These are phyloP conservation scores for Leptodermis oblonga DNA, from an alignment of 257 asterid genomes.

Conservation along the genomic window DNA sequence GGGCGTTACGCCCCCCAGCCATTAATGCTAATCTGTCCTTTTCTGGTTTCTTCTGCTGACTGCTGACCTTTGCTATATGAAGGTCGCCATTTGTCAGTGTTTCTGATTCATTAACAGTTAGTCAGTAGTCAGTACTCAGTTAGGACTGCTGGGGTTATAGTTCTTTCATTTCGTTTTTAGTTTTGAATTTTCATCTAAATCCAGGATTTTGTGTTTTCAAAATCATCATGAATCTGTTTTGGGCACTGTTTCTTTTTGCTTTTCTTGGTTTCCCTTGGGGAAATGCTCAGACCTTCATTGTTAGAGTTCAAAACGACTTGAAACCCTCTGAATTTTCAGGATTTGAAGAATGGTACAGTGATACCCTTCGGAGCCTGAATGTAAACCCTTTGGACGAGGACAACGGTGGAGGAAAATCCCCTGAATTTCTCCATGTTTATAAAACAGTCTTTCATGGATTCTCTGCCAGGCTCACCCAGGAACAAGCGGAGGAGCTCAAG, in stretches of 20 bases:
- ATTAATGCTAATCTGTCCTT: background rate
- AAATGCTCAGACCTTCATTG: slow-evolving; percentile 46
- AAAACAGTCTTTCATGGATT: slow-evolving; percentile 76
- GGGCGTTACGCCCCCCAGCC: background rate
- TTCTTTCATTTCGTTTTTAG: background rate
- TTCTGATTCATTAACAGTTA: no score
- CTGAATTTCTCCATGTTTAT: slow-evolving; percentile 53
- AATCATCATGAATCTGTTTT: slow-evolving; percentile 12
- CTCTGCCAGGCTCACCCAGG: slow-evolving; percentile 49
- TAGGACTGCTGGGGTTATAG: no score
- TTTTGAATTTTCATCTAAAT: slow-evolving; percentile 11
- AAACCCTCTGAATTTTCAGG: slow-evolving; percentile 62
- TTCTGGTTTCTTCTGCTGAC: background rate
- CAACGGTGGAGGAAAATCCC: background rate
- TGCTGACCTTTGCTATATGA: no score
- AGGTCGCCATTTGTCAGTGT: no score
- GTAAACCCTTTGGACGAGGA: slow-evolving; percentile 19
- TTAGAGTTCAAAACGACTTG: slow-evolving; percentile 52
- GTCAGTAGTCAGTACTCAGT: no score
- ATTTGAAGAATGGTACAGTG: slow-evolving; percentile 55
- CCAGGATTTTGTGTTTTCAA: background rate
- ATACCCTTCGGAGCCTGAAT: slow-evolving; percentile 54
- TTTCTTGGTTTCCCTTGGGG: slow-evolving; percentile 12
- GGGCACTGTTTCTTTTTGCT: slow-evolving; percentile 9
- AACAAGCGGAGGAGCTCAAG: slow-evolving; percentile 43